Percentiles rank a stretch among this genome's conserved stretches.
These are phyloP conservation scores for Alloteropsis semialata DNA, from an alignment of 176 grass and related monocot species.

Conservation along the genomic window DNA sequence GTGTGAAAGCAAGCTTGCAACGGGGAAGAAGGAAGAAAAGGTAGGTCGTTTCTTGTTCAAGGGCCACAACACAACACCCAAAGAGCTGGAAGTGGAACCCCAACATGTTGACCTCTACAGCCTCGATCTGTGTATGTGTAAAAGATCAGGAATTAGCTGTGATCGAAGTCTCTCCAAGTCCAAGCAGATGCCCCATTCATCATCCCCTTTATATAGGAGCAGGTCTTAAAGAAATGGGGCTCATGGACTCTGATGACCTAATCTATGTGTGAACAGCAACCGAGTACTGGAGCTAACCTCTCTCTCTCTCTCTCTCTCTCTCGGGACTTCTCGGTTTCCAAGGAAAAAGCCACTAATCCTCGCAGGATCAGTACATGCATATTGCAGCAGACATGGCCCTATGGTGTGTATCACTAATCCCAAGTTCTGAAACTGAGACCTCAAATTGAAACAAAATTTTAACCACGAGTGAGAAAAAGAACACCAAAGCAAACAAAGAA, in stretches of 20 bases:
- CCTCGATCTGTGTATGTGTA: not conserved
- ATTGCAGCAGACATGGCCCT: not conserved
- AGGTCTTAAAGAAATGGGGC: conserved; percentile 21
- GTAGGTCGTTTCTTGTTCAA: conserved; percentile 9
- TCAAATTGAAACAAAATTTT: not conserved
- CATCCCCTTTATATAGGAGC: conserved; percentile 26
- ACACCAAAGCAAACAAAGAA: not conserved
- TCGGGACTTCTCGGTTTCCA: conserved; percentile 21
- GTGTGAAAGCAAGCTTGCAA: conserved; percentile 42
- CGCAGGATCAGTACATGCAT: conserved; percentile 15
- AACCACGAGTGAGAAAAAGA: not conserved
- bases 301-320: not conserved
- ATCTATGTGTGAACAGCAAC: conserved; percentile 60
- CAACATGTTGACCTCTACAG: conserved; percentile 17
- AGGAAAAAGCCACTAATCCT: not conserved
- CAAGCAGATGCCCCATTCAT: conserved; percentile 3
- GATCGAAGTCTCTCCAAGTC: not conserved
- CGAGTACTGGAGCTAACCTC: not conserved
- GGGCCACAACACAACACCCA: conserved; percentile 13
- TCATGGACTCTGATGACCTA: conserved; percentile 38
- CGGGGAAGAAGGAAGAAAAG: conserved; percentile 3
- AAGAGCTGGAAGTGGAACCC: conserved; percentile 28
- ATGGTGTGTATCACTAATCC: not conserved
- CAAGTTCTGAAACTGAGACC: not conserved
- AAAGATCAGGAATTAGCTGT: conserved; percentile 25